These are phyloP conservation scores for Sarocladiaceae sp. DNA, from an alignment of 2,329 filamentous ascomycete genomes.

Conservation along the genomic window DNA sequence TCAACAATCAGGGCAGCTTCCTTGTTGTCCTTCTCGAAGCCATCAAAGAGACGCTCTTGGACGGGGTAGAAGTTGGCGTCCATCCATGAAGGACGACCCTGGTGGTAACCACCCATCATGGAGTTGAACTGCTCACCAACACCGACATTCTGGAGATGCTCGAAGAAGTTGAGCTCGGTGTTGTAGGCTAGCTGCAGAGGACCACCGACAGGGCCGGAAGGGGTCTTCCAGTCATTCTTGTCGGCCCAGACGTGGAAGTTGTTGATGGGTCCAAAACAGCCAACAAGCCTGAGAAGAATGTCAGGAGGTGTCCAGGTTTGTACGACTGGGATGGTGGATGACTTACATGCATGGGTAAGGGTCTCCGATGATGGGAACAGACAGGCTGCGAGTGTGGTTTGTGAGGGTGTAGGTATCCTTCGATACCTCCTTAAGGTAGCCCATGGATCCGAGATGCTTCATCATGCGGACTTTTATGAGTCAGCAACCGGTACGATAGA, in stretches of 20 bases:
- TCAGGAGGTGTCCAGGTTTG: neutral
- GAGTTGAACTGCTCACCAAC: conserved; percentile 31
- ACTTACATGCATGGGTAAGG: conserved; percentile 28
- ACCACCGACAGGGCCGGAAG: conserved; percentile 15
- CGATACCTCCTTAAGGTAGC: conserved; percentile 31
- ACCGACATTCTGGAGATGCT: conserved; percentile 23
- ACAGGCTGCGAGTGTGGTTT: conserved; percentile 32
- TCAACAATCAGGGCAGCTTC: conserved; percentile 27
- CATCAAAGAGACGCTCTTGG: conserved; percentile 24
- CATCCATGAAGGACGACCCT: conserved; percentile 30
- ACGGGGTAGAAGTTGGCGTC: conserved; percentile 30
- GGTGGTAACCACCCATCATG: conserved; percentile 31
- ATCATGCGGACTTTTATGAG: conserved; percentile 24
- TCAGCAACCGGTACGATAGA: conserved; percentile 5
- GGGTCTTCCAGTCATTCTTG: conserved; percentile 23
- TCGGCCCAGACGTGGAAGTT: conserved; percentile 27
- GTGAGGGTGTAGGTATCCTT: conserved; percentile 31
- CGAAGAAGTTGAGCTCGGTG: conserved; percentile 28
- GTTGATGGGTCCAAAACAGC: conserved; percentile 15
- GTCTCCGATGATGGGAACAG: conserved; percentile 27
- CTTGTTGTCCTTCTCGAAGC: conserved; percentile 18
- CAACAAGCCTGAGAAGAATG: conserved; percentile 10
- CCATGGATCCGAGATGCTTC: conserved; percentile 33
- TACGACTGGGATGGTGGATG: neutral
- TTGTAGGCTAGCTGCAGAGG: conserved; percentile 24